These are phyloP conservation scores for Capronia americana DNA, from an alignment of 2,329 filamentous ascomycete species.

Conservation along the genomic window DNA sequence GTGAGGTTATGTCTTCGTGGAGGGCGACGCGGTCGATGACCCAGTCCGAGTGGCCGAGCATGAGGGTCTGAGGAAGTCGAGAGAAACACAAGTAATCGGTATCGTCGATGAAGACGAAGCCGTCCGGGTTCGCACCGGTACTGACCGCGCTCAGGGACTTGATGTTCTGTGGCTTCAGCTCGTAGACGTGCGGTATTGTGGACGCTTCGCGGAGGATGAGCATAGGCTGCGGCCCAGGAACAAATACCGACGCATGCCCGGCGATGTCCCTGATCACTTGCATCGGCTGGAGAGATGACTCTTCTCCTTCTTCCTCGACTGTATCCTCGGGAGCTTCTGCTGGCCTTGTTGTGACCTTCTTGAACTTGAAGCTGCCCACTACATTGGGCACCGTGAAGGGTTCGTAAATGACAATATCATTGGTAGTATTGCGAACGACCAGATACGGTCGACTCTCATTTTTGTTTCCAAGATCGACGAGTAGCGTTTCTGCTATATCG, in stretches of 20 bases:
- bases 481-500: slow-evolving; percentile 75
- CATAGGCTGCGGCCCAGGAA: slow-evolving; percentile 78
- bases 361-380: slow-evolving; percentile 66
- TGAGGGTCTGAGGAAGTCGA: slow-evolving; percentile 70
- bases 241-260: slow-evolving; percentile 81
- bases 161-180: slow-evolving; percentile 71
- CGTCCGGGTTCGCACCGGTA: slow-evolving; percentile 75
- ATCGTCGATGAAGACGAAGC: slow-evolving; percentile 81
- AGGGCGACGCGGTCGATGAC: slow-evolving; percentile 74
- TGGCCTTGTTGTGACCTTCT: slow-evolving; percentile 72
- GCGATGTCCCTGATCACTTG: slow-evolving; percentile 60
- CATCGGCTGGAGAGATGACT: slow-evolving; percentile 51
- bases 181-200: slow-evolving; percentile 75
- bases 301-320: slow-evolving; percentile 53
- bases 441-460: slow-evolving; percentile 76
- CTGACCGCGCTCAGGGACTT: slow-evolving; percentile 77
- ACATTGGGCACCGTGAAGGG: slow-evolving; percentile 62
- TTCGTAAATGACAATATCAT: slow-evolving; percentile 87
- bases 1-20: slow-evolving; percentile 70
- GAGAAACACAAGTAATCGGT: slow-evolving; percentile 50
- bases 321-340: slow-evolving; percentile 56
- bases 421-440: slow-evolving; percentile 76
- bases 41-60: slow-evolving; percentile 77
- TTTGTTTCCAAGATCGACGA: slow-evolving; percentile 82
- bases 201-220: slow-evolving; percentile 85